Percentiles rank a stretch among this genome's conserved stretches.
These are phyloP conservation scores for Draba incana DNA, from an alignment of 345 rosid genomes.

Conservation along the genomic window DNA sequence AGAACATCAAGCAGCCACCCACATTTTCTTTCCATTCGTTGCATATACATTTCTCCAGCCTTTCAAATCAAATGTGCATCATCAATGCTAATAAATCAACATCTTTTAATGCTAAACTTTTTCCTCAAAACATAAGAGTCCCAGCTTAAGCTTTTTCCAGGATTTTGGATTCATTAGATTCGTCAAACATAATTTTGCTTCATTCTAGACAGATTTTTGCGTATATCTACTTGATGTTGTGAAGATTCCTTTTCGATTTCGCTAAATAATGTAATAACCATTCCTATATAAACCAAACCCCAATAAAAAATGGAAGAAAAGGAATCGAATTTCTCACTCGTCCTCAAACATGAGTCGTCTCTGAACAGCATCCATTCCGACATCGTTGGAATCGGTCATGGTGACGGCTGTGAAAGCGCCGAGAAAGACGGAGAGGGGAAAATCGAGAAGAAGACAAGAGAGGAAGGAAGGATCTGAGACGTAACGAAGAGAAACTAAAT, in stretches of 20 bases:
- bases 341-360: conserved; percentile 98
- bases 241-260: too few relatives aligned
- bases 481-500: neutral
- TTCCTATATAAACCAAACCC: neutral
- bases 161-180: neutral
- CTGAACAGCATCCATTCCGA: conserved; percentile 98
- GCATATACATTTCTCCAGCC: too few relatives aligned
- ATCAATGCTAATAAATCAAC: too few relatives aligned
- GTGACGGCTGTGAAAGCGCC: conserved; percentile 33
- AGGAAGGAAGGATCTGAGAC: conserved; percentile 28
- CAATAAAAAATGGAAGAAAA: conserved; percentile 11
- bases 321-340: conserved; percentile 52
- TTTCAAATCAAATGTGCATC: too few relatives aligned
- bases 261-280: too few relatives aligned
- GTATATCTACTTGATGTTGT: too few relatives aligned
- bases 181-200: too few relatives aligned
- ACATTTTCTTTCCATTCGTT: too few relatives aligned
- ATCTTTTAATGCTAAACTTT: too few relatives aligned
- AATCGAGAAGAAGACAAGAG: conserved; percentile 28
- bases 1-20: too few relatives aligned
- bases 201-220: neutral
- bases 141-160: neutral
- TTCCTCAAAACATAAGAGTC: neutral
- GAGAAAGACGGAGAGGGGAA: conserved; percentile 12
- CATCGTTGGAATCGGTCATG: conserved; percentile 61